phyloP scores from a whole-genome alignment of 2,329 filamentous ascomycete genomes.

The Exophiala aquamarina region DNA sequence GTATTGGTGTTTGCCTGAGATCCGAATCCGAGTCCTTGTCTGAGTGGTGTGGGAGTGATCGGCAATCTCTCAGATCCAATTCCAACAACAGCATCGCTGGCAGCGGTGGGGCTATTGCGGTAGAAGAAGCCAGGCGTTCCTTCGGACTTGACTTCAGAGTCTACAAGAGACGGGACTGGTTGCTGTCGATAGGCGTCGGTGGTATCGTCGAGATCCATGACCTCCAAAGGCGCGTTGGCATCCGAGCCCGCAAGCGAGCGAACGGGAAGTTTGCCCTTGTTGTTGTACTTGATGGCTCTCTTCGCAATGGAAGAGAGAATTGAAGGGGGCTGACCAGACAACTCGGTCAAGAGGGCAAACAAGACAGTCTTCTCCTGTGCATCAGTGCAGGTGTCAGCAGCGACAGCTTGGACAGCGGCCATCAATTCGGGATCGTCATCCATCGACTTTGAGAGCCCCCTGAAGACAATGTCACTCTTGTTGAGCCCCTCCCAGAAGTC shows the following conservation, averaged over 20 bases:
- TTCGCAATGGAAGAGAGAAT: slow-evolving; percentile 10
- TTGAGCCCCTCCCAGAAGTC: slow-evolving; percentile 8
- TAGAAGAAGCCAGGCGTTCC: too few relatives aligned
- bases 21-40: too few relatives aligned
- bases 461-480: slow-evolving; percentile 14
- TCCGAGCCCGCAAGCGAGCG: too few relatives aligned
- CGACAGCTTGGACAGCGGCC: slow-evolving; percentile 13
- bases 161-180: too few relatives aligned
- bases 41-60: too few relatives aligned
- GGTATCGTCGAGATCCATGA: too few relatives aligned
- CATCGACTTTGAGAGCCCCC: slow-evolving; percentile 13
- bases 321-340: slow-evolving; percentile 14
- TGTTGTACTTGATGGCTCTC: slow-evolving; percentile 6
- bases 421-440: slow-evolving; percentile 6
- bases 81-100: too few relatives aligned
- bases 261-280: background rate
- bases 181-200: too few relatives aligned
- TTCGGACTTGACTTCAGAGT: too few relatives aligned
- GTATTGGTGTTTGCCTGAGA: too few relatives aligned
- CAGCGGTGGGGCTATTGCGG: too few relatives aligned
- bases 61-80: too few relatives aligned
- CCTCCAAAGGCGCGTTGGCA: background rate
- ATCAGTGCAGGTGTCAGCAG: slow-evolving; percentile 5
- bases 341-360: slow-evolving; percentile 15
- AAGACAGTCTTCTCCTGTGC: slow-evolving; percentile 8